Conservation (phyloP, 768 basidiomycete genomes). For the Austroboletus eburneus region DNA sequence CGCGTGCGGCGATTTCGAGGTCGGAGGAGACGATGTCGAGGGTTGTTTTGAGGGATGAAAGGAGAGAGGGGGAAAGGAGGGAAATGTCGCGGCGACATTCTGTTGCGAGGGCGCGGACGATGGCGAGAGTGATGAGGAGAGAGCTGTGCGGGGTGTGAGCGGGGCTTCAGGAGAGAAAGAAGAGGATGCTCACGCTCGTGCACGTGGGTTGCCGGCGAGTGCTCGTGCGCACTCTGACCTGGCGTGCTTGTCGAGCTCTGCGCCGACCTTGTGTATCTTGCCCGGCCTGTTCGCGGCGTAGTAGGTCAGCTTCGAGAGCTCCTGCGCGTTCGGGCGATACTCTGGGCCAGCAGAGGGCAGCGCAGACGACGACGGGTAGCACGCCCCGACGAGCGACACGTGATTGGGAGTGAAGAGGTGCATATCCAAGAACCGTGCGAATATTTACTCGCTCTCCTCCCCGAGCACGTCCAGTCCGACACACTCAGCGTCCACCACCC, state of each 20-base stretch:
- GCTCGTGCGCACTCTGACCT: slow-evolving; percentile 64
- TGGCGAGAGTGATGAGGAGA: slow-evolving; percentile 78
- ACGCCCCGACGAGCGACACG: slow-evolving; percentile 77
- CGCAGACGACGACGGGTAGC: slow-evolving; percentile 77
- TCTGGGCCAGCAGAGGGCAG: slow-evolving; percentile 73
- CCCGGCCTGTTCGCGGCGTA: slow-evolving; percentile 81
- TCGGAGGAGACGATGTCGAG: slow-evolving; percentile 56
- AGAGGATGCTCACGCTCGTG: slow-evolving; percentile 62
- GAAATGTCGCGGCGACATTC: slow-evolving; percentile 86
- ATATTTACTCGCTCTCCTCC: slow-evolving; percentile 47
- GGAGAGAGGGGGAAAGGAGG: slow-evolving; percentile 65
- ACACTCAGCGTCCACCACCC: slow-evolving; percentile 44
- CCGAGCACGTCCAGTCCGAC: slow-evolving; percentile 46
- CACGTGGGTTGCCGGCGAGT: slow-evolving; percentile 64
- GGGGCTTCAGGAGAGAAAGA: not conserved
- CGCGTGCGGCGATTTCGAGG: slow-evolving; percentile 70
- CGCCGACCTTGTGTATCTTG: slow-evolving; percentile 72
- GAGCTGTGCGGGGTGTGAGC: slow-evolving; percentile 39
- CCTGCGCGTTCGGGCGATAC: slow-evolving; percentile 78
- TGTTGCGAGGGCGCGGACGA: slow-evolving; percentile 75
- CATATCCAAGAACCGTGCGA: slow-evolving; percentile 40
- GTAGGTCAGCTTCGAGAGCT: slow-evolving; percentile 80
- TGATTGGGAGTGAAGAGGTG: slow-evolving; percentile 80
- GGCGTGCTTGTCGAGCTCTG: slow-evolving; percentile 73
- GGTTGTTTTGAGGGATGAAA: slow-evolving; percentile 59